Evolutionary conservation across 768 basidiomycete species (phyloP).

Genomic region (Hygrocybe punicea): DNA sequence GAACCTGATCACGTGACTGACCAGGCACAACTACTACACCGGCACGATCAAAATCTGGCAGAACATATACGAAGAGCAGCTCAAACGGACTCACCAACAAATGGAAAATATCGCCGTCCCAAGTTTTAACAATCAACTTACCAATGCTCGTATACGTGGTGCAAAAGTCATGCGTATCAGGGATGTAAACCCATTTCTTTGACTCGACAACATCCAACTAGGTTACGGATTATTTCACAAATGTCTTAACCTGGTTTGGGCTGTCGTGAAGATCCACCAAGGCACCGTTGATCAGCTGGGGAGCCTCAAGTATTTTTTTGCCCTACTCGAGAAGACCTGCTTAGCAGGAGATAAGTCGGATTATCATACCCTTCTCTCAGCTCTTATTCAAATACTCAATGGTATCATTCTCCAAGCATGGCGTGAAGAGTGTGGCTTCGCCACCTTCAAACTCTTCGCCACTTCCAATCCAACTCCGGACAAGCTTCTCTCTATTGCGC

Average conservation of each 20-base stretch:
- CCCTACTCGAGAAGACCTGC: slow-evolving; percentile 29
- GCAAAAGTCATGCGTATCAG: slow-evolving; percentile 12
- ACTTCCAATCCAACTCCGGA: slow-evolving; percentile 26
- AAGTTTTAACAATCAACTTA: slow-evolving; percentile 29
- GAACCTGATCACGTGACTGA: no score
- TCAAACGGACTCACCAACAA: slow-evolving; percentile 11
- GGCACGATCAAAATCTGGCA: slow-evolving; percentile 30
- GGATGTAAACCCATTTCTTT: slow-evolving; percentile 23
- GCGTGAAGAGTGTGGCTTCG: slow-evolving; percentile 18
- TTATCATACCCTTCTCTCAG: slow-evolving; percentile 30
- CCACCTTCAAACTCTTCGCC: slow-evolving; percentile 14
- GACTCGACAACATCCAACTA: slow-evolving; percentile 22
- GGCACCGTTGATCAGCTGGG: slow-evolving; percentile 23
- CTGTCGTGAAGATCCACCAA: slow-evolving; percentile 26
- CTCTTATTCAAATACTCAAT: slow-evolving; percentile 31
- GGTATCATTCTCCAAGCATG: slow-evolving; percentile 35
- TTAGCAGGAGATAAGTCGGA: slow-evolving; percentile 33
- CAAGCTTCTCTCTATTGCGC: slow-evolving; percentile 16
- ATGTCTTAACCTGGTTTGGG: slow-evolving; percentile 35
- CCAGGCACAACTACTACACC: no score
- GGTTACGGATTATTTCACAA: slow-evolving; percentile 34
- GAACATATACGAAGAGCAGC: slow-evolving; percentile 25
- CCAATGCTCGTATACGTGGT: slow-evolving; percentile 23
- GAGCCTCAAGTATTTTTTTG: slow-evolving; percentile 30
- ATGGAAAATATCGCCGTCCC: slow-evolving; percentile 20